Conservation (phyloP, 1,284 basidiomycete species). For the Cryptococcus floricola region DNA sequence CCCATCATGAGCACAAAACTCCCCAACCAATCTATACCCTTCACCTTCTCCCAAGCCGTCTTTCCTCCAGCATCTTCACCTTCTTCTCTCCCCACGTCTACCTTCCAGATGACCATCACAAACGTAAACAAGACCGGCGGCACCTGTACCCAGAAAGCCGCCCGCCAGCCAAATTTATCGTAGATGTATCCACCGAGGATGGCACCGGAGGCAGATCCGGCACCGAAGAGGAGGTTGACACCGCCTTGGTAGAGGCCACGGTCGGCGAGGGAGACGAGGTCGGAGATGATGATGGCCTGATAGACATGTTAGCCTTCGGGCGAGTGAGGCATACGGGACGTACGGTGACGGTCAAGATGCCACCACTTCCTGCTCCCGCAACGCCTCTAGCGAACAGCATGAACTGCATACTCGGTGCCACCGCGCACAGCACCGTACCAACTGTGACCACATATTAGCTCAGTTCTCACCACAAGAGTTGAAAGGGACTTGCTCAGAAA, state of each 20-base stretch:
- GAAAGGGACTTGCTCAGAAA: conserved; percentile 13
- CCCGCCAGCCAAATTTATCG: conserved; percentile 30
- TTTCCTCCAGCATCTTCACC: conserved; percentile 12
- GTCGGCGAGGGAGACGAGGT: conserved; percentile 33
- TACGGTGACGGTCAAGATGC: conserved; percentile 29
- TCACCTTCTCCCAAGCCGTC: conserved; percentile 25
- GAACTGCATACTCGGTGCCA: conserved; percentile 24
- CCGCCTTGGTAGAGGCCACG: conserved; percentile 37
- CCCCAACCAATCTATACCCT: conserved; percentile 33
- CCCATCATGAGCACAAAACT: conserved; percentile 21
- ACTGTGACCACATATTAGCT: conserved; percentile 8
- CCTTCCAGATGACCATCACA: conserved; percentile 23
- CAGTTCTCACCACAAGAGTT: neutral
- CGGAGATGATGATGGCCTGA: conserved; percentile 29
- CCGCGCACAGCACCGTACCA: conserved; percentile 27
- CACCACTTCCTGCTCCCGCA: conserved; percentile 31
- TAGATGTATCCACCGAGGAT: conserved; percentile 28
- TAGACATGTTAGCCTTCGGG: neutral
- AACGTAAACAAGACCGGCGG: conserved; percentile 21
- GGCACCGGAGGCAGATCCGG: conserved; percentile 24
- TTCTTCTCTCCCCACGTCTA: conserved; percentile 19
- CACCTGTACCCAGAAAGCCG: conserved; percentile 30
- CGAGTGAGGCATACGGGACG: conserved; percentile 2
- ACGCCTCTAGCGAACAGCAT: conserved; percentile 24
- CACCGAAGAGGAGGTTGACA: conserved; percentile 28